Conservation (phyloP, 176 grass and related monocot genomes). For the Musa beccarii region DNA sequence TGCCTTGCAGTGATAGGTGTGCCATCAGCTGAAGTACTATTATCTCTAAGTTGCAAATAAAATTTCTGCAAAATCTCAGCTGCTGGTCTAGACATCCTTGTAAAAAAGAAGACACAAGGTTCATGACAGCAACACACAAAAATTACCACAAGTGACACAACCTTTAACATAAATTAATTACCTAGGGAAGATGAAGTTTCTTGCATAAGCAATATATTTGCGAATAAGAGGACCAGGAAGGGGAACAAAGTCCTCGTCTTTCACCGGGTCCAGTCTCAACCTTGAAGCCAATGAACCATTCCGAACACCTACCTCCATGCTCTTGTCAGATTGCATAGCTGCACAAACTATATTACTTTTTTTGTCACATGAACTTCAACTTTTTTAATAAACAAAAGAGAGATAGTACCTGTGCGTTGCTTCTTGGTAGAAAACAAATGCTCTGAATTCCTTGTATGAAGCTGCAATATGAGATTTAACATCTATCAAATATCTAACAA, state of each 20-base stretch:
- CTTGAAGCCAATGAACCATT: conserved; percentile 42
- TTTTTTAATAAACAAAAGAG: conserved; percentile 6
- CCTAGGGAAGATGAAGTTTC: conserved; percentile 54
- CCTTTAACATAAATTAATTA: conserved; percentile 27
- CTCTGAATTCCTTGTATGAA: conserved; percentile 44
- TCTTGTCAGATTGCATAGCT: conserved; percentile 26
- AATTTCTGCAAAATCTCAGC: conserved; percentile 38
- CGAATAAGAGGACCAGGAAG: conserved; percentile 51
- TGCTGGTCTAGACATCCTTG: conserved; percentile 56
- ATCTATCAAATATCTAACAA: not conserved
- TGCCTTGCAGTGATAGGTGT: conserved; percentile 93
- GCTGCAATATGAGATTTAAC: conserved; percentile 27
- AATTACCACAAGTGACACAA: not conserved
- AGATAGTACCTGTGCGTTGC: conserved; percentile 46
- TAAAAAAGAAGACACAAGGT: conserved; percentile 7
- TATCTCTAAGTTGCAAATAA: conserved; percentile 54
- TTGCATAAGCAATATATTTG: conserved; percentile 89
- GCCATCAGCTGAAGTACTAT: conserved; percentile 51
- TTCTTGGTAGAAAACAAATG: conserved; percentile 38
- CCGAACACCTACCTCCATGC: conserved; percentile 16
- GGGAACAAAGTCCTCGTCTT: conserved; percentile 58
- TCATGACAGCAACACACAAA: not conserved
- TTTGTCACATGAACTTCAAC: conserved; percentile 1
- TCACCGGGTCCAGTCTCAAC: conserved; percentile 58
- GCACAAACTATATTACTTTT: conserved; percentile 23